Percentiles rank a stretch among this genome's conserved stretches.
These are phyloP conservation scores for Ustilago crameri DNA, from an alignment of 1,284 basidiomycete species.

Conservation along the genomic window DNA sequence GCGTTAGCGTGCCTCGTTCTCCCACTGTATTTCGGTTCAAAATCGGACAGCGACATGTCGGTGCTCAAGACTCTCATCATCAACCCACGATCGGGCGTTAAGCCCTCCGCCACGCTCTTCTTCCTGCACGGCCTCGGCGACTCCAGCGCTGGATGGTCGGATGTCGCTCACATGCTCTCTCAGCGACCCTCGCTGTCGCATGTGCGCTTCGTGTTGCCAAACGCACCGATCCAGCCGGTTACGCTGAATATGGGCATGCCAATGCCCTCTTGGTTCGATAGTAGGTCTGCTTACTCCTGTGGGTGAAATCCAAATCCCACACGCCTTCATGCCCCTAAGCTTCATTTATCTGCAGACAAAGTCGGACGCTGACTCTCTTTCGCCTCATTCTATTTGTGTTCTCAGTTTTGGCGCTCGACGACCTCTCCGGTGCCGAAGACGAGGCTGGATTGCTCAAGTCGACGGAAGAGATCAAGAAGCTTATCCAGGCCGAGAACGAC, in stretches of 20 bases:
- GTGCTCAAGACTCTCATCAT: conserved; percentile 64
- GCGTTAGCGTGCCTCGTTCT: conserved; percentile 15
- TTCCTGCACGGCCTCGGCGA: conserved; percentile 66
- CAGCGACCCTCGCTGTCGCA: conserved; percentile 60
- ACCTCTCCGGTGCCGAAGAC: conserved; percentile 61
- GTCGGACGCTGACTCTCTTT: neutral
- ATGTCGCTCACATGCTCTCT: conserved; percentile 65
- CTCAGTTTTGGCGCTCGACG: conserved; percentile 50
- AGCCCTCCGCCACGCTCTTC: conserved; percentile 64
- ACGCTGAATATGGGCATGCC: conserved; percentile 66
- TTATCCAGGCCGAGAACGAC: conserved; percentile 62
- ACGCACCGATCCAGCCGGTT: conserved; percentile 66
- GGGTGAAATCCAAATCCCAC: conserved; percentile 11
- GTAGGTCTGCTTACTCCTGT: conserved; percentile 59
- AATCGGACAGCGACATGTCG: conserved; percentile 27
- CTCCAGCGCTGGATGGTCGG: conserved; percentile 63
- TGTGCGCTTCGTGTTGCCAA: conserved; percentile 66
- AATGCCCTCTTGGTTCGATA: conserved; percentile 68
- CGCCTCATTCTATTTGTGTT: neutral
- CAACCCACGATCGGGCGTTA: conserved; percentile 56
- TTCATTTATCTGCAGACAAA: neutral
- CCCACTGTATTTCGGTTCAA: conserved; percentile 1
- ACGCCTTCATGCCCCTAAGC: no score
- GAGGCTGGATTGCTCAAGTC: conserved; percentile 63
- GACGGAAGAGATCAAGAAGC: conserved; percentile 51